A percentile compares a stretch with the other conserved stretches of the same genome.
Evolutionary conservation across 2,329 filamentous ascomycete genomes (phyloP).

Genomic region (Fonsecaea pugnacius): DNA sequence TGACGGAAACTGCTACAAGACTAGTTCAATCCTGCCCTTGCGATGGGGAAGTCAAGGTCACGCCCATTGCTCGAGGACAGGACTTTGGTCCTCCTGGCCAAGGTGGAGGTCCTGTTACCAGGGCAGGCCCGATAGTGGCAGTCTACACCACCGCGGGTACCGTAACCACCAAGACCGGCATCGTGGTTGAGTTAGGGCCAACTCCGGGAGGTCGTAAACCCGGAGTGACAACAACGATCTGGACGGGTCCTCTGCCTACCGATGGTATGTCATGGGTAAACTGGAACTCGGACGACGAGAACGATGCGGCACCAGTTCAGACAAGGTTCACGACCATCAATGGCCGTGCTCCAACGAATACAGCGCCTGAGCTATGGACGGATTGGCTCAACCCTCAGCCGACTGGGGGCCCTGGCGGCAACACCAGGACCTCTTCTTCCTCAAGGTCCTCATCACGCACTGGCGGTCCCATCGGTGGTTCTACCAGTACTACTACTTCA

Average conservation of each 20-base stretch:
- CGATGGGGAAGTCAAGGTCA: slow-evolving; percentile 27
- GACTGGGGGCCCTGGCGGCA: not conserved
- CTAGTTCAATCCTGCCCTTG: slow-evolving; percentile 28
- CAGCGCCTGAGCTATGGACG: slow-evolving; percentile 19
- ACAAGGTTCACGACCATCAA: slow-evolving; percentile 22
- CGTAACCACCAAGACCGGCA: slow-evolving; percentile 28
- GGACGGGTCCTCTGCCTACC: slow-evolving; percentile 25
- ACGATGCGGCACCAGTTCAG: slow-evolving; percentile 16
- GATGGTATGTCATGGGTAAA: slow-evolving; percentile 27
- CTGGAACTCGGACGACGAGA: slow-evolving; percentile 11
- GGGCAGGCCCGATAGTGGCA: slow-evolving; percentile 54
- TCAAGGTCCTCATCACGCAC: slow-evolving; percentile 39
- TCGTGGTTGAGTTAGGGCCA: slow-evolving; percentile 23
- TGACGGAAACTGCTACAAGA: slow-evolving; percentile 29
- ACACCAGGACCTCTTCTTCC: not conserved
- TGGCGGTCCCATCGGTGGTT: slow-evolving; percentile 17
- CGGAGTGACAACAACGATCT: slow-evolving; percentile 27
- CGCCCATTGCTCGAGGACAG: slow-evolving; percentile 13
- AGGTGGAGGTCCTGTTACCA: slow-evolving; percentile 20
- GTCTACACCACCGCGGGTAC: slow-evolving; percentile 41
- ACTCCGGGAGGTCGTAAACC: slow-evolving; percentile 14
- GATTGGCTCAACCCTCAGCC: slow-evolving; percentile 21
- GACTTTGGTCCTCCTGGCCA: slow-evolving; percentile 10
- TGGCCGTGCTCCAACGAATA: slow-evolving; percentile 21
- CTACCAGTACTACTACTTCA: slow-evolving; percentile 1